Base-by-base conservation (phyloP, 2,329 filamentous ascomycete genomes). In the Blastomyces percursus region DNA sequence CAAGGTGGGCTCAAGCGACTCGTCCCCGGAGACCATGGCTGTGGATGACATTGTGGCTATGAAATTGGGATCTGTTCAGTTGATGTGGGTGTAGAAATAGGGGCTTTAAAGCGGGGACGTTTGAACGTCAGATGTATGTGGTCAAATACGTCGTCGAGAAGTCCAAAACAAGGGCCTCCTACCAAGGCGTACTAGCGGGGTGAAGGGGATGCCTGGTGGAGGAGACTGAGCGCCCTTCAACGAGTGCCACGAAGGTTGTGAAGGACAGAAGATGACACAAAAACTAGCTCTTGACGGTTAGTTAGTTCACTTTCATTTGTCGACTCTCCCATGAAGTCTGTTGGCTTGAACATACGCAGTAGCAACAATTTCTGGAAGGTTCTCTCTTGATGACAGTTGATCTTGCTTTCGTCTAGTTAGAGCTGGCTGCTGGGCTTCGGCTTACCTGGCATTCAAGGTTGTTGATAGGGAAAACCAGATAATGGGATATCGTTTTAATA, bases 1-100 rank as follows among this genome's bases (percentile, higher is more conserved):
- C 72, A 99, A 89, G 60, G 90, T 91, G 57, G 94, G 92, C 80
- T 96, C 92, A 80, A 97, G 86, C 70, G 85, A 81, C 74, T 91
- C 89, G 77, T 89, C 87, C 68, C 78, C 75, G 58, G 74, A 71
- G 59, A 79, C 67, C 60, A 78, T 69, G 50, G 78, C 75, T 64
- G 73, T 70, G 19, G 77, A 77, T 52, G 75, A 77, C 75, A 77
- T 77, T 62, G 62, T 61, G 66, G 76, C 76, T 61, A 62, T 59
- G 66, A 48, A n/a, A 38, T 57, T 51, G 2, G 27, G 21, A 24
- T 54, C 35, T 9, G 51, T 35, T 35, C 16, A 16, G 35, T 54
- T 32, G 51, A 7, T 54, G 51, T 35, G 30, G 27, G 19, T 19
- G 19, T 54, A 35, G 30, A 54, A 14, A 14, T 30, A 54, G 30